These are phyloP conservation scores for Ruellia speciosa DNA, from an alignment of 305 asterid species.

Conservation along the genomic window DNA sequence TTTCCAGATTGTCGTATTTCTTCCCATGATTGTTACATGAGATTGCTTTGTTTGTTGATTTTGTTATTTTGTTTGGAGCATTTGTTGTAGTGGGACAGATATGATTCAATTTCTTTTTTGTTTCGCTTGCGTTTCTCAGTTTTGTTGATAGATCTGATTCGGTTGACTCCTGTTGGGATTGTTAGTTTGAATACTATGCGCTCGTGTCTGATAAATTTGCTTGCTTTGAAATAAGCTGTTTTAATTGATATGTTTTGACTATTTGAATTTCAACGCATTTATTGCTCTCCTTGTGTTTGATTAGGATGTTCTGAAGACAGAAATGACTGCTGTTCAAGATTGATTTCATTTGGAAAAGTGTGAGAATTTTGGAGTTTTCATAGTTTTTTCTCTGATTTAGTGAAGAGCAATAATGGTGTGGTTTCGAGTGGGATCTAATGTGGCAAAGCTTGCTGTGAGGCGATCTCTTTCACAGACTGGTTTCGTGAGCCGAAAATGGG, in stretches of 20 bases:
- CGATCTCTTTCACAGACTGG: conserved; percentile 53
- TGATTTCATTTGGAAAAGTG: conserved; percentile 27
- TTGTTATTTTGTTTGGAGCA: conserved; percentile 5
- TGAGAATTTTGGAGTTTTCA: neutral
- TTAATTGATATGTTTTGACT: neutral
- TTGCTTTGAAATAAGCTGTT: neutral
- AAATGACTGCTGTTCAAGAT: conserved; percentile 25
- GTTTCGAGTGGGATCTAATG: conserved; percentile 69
- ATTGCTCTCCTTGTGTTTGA: conserved; percentile 18
- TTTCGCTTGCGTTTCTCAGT: neutral
- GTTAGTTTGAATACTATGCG: neutral
- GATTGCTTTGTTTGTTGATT: conserved; percentile 11
- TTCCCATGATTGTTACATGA: neutral
- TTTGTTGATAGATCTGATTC: conserved; percentile 5
- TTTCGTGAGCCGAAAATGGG: conserved; percentile 29
- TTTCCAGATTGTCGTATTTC: neutral
- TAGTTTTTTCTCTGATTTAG: conserved; percentile 23
- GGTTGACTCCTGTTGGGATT: conserved; percentile 5
- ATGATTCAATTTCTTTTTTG: too few species aligned
- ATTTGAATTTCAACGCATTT: neutral
- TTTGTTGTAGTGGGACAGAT: neutral
- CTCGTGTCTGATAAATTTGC: neutral
- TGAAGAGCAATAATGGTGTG: conserved; percentile 50
- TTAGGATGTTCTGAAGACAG: conserved; percentile 27
- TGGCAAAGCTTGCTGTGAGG: conserved; percentile 68